Conservation (phyloP, 1,284 basidiomycete species). For the Malassezia sympodialis region DNA sequence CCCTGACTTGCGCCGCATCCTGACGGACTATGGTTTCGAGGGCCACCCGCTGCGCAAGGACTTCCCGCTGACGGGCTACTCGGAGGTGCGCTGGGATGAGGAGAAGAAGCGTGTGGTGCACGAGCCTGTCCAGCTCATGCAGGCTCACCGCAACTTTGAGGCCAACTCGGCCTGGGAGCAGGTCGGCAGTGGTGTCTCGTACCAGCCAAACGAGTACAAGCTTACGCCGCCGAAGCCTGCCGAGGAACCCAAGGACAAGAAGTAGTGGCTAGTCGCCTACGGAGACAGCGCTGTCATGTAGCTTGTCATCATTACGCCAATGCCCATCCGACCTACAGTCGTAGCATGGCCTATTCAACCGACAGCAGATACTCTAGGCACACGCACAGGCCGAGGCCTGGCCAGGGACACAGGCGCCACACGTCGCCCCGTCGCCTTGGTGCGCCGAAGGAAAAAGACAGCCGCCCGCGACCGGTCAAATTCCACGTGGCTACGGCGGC, state of each 20-base stretch:
- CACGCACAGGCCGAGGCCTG: constrained; percentile 1
- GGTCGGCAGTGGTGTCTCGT: constrained; percentile 70
- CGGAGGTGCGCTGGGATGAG: constrained; percentile 94
- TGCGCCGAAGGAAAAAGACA: constrained; percentile 1
- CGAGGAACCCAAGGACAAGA: constrained; percentile 46
- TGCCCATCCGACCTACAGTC: constrained; percentile 6
- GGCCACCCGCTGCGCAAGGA: constrained; percentile 96
- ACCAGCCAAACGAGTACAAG: constrained; percentile 53
- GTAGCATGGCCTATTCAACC: constrained; percentile 17
- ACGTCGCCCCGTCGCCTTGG: constrained; percentile 18
- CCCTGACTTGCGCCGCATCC: constrained; percentile 88
- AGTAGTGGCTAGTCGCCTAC: constrained; percentile 20
- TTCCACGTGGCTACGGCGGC: not conserved
- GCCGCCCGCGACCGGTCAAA: not conserved
- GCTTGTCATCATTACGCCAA: constrained; percentile 13
- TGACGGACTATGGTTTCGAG: constrained; percentile 99
- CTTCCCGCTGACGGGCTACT: constrained; percentile 94
- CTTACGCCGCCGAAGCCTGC: constrained; percentile 50
- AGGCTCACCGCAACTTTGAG: constrained; percentile 97
- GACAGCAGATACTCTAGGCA: constrained; percentile 11
- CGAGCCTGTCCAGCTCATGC: constrained; percentile 92
- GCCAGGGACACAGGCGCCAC: constrained; percentile 16
- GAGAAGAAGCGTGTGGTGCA: constrained; percentile 97
- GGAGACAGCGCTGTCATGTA: constrained; percentile 6
- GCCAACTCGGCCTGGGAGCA: constrained; percentile 87